These are phyloP conservation scores for Vinca minor DNA, from an alignment of 257 asterid genomes.

Conservation along the genomic window DNA sequence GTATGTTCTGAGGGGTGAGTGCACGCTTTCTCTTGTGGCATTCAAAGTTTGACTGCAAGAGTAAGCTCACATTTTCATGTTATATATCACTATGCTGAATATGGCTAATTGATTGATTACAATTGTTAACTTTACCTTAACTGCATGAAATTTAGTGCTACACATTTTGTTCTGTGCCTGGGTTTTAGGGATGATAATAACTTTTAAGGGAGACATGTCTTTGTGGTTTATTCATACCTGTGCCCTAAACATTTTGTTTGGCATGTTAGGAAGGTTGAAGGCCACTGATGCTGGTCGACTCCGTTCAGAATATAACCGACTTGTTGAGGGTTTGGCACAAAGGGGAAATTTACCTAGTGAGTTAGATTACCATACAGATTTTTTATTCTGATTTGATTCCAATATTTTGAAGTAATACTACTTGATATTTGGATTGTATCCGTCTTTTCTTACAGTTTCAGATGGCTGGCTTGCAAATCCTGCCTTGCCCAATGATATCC, in stretches of 20 bases:
- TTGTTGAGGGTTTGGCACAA: constrained; percentile 91
- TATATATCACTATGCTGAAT: background rate
- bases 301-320: constrained; percentile 90
- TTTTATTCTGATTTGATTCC: background rate
- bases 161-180: background rate
- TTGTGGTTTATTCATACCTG: background rate
- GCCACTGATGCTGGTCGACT: constrained; percentile 98
- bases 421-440: background rate
- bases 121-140: background rate
- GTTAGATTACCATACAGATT: constrained; percentile 13
- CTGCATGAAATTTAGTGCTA: background rate
- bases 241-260: constrained; percentile 15
- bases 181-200: background rate
- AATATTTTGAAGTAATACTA: constrained; percentile 1
- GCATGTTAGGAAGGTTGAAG: constrained; percentile 99
- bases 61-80: background rate
- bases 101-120: background rate
- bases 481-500: constrained; percentile 77
- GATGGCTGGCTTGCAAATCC: constrained; percentile 91
- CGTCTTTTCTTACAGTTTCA: constrained; percentile 35
- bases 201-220: background rate
- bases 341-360: constrained; percentile 83
- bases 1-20: background rate
- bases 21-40: background rate
- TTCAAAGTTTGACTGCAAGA: background rate